Conservation (phyloP, 2,329 filamentous ascomycete species). For the Escovopsis weberi region DNA sequence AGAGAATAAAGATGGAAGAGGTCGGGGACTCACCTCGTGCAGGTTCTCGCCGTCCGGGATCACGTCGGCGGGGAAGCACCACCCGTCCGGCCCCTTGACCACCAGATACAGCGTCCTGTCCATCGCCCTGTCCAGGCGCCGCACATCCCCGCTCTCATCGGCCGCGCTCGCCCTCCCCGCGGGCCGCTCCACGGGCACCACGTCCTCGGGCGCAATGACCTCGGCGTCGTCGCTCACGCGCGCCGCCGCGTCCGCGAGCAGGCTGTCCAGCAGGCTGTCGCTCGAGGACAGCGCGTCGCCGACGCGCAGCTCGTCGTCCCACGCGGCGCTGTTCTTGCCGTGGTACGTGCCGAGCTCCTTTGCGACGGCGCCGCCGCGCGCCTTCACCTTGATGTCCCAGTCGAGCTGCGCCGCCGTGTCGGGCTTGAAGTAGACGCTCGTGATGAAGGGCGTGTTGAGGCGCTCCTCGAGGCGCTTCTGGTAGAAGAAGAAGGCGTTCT, state of each 20-base stretch:
- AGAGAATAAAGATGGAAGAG: no score
- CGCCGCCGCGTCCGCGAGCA: constrained; percentile 62
- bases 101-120: constrained; percentile 78
- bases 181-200: constrained; percentile 56
- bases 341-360: constrained; percentile 79
- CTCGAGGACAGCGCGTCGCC: constrained; percentile 54
- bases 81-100: constrained; percentile 60
- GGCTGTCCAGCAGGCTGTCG: constrained; percentile 48
- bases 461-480: constrained; percentile 95
- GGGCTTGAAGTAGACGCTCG: constrained; percentile 89
- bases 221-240: constrained; percentile 46
- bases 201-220: constrained; percentile 40
- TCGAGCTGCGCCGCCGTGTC: constrained; percentile 73
- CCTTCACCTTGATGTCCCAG: constrained; percentile 74
- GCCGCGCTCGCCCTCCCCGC: constrained; percentile 60
- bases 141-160: constrained; percentile 58
- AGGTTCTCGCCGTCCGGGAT: constrained; percentile 61
- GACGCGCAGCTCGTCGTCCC: constrained; percentile 83
- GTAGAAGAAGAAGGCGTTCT: constrained; percentile 90
- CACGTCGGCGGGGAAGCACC: constrained; percentile 68
- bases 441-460: constrained; percentile 70
- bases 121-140: constrained; percentile 64
- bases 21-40: constrained; percentile 40
- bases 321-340: constrained; percentile 52
- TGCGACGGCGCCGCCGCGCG: constrained; percentile 57